phyloP scores from a whole-genome alignment of 2,329 filamentous ascomycete genomes.

The Incumbomyces lentus region DNA sequence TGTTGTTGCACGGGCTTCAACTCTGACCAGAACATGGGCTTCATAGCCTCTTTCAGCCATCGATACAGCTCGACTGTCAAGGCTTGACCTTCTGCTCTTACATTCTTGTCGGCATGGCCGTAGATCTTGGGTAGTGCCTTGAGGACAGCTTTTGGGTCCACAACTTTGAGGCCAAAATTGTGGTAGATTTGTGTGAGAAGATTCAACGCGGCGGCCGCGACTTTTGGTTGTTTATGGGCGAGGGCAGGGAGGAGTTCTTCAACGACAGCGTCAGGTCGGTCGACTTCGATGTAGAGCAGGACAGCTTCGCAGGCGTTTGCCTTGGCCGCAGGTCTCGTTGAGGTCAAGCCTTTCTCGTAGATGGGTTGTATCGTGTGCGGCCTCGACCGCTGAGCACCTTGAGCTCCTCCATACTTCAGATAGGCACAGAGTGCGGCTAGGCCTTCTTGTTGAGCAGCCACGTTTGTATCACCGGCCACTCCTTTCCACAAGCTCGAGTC shows the following conservation, averaged over 20 bases:
- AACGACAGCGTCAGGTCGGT: constrained; percentile 72
- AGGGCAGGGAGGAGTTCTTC: constrained; percentile 80
- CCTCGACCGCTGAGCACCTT: constrained; percentile 59
- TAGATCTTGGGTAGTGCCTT: constrained; percentile 85
- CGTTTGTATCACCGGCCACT: constrained; percentile 87
- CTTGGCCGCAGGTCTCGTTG: constrained; percentile 80
- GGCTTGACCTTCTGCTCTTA: constrained; percentile 84
- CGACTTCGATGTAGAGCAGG: constrained; percentile 79
- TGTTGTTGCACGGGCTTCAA: constrained; percentile 90
- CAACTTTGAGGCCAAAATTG: constrained; percentile 86
- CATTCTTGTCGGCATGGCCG: constrained; percentile 95
- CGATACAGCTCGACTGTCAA: constrained; percentile 89
- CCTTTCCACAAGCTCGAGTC: constrained; percentile 84
- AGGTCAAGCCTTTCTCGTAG: constrained; percentile 82
- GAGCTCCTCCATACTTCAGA: constrained; percentile 75
- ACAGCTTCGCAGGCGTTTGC: constrained; percentile 76
- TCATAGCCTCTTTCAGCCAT: constrained; percentile 96
- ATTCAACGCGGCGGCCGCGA: constrained; percentile 64
- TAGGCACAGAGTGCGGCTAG: constrained; percentile 82
- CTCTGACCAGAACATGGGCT: constrained; percentile 93
- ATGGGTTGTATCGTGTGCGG: constrained; percentile 64
- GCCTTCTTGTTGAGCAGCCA: constrained; percentile 90
- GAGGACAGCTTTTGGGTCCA: constrained; percentile 84
- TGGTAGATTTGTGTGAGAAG: constrained; percentile 78
- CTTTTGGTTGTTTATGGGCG: constrained; percentile 82